phyloP scores from a whole-genome alignment of 345 rosid genomes.

The Kandelia obovata region DNA sequence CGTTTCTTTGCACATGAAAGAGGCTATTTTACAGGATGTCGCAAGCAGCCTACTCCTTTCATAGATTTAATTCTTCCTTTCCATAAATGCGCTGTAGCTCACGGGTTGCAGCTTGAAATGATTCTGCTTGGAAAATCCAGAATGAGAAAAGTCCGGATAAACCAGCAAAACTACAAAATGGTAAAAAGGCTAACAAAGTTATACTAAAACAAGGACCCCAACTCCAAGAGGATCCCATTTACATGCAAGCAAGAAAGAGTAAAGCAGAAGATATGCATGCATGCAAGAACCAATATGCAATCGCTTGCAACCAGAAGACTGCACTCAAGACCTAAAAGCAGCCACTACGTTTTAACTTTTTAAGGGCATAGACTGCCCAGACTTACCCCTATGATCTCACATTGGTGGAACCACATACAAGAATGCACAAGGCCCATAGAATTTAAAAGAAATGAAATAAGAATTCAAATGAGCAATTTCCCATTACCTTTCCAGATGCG shows the following conservation, averaged over 20 bases:
- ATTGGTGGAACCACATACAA: neutral
- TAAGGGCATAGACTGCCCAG: too few relatives aligned
- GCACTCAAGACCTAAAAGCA: too few relatives aligned
- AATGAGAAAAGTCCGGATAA: neutral
- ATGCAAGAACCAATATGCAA: too few relatives aligned
- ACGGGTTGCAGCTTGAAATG: conserved; percentile 85
- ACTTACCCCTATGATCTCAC: too few relatives aligned
- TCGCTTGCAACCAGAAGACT: too few relatives aligned
- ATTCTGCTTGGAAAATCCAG: conserved; percentile 40
- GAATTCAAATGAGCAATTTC: neutral
- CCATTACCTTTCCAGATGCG: conserved; percentile 81
- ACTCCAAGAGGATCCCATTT: too few relatives aligned
- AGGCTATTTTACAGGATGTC: conserved; percentile 12
- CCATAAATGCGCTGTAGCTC: conserved; percentile 89
- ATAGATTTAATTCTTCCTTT: conserved; percentile 52
- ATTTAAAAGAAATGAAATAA: neutral
- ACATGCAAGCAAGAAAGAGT: too few relatives aligned
- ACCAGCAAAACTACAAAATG: neutral
- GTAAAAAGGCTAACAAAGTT: neutral
- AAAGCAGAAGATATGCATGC: too few relatives aligned
- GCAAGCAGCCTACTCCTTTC: neutral
- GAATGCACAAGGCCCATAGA: neutral
- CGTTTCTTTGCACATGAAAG: conserved; percentile 20
- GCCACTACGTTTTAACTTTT: too few relatives aligned
- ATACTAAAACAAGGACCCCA: too few relatives aligned